Base-by-base conservation (phyloP, 2,329 filamentous ascomycete species). In the Pleurostoma richardsiae region DNA sequence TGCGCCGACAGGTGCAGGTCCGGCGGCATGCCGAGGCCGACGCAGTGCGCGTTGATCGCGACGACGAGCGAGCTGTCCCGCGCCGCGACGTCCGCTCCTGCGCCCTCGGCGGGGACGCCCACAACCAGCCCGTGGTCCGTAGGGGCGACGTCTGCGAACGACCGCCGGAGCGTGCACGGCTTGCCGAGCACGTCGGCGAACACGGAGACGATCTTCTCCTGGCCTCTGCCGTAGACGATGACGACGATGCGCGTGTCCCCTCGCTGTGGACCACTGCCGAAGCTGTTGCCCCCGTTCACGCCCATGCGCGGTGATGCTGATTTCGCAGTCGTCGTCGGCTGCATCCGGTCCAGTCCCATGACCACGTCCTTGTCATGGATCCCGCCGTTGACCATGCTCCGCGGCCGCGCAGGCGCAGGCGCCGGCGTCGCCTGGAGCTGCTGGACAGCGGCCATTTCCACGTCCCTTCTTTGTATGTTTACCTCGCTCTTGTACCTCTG, bases 101-200 rank as follows among this genome's bases (percentile, higher is more conserved):
- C 77, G 46, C 78, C 70, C 11, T 71, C 69, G 5, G 78, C 78
- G 40, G 72, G 65, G 43, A 91, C 71, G 3, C 87, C 88, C 41
- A 89, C 72, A 6, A 92, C 83, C n/a, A 79, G 73, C 51, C 82
- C 79, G 57, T 76, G 68, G 56, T 86, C 76, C 44, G 78, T 69
- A 43, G 66, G 56, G 53, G 71, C 71, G 56, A 83, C 71, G 41
- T 77, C 68, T 50, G 72, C 68, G 63, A 86, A 74, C 46, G 75
- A 69, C 30, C 71, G 64, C 45, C 79, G 79, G 40, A 85, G 70
- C 49, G 76, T 78, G 67, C 79, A 85, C 26, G 84, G 79, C 61
- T 90, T 88, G 10, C 89, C 88, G 39, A 94, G 68, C 6, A 92
- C 84, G 57, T 92, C 86, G 29, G 88, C 88, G 55, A 91, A 86